These are phyloP conservation scores for Tylopilus balloui DNA, from an alignment of 768 basidiomycete genomes.

Conservation along the genomic window DNA sequence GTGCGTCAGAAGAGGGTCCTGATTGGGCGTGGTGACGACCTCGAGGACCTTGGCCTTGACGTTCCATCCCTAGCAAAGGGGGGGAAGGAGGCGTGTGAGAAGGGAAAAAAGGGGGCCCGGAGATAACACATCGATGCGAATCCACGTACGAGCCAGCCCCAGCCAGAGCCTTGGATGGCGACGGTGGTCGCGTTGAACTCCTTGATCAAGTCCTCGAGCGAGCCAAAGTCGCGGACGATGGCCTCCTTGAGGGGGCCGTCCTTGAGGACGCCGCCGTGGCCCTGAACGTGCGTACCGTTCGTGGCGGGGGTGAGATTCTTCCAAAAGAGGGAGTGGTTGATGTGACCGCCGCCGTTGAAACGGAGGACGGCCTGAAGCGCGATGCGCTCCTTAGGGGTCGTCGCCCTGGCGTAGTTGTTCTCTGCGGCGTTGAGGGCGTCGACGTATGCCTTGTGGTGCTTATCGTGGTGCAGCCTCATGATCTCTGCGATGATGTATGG, in stretches of 20 bases:
- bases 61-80: conserved; percentile 66
- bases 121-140: background rate
- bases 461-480: conserved; percentile 92
- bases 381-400: conserved; percentile 52
- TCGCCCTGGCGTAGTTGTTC: conserved; percentile 62
- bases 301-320: conserved; percentile 77
- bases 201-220: conserved; percentile 67
- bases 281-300: conserved; percentile 46
- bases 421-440: conserved; percentile 69
- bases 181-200: conserved; percentile 84
- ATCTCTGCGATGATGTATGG: conserved; percentile 87
- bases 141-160: conserved; percentile 89
- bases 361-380: conserved; percentile 25
- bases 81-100: background rate
- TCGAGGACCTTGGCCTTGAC: conserved; percentile 69
- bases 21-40: conserved; percentile 89
- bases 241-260: conserved; percentile 68
- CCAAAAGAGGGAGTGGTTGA: conserved; percentile 98
- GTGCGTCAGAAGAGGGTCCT: conserved; percentile 81
- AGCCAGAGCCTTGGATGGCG: conserved; percentile 89
- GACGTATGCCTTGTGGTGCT: conserved; percentile 95
- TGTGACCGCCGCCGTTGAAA: conserved; percentile 47
- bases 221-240: conserved; percentile 62
- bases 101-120: background rate
- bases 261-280: conserved; percentile 56